Evolutionary conservation across 2,329 filamentous ascomycete genomes (phyloP).

Genomic region (Aciculosporium take): DNA sequence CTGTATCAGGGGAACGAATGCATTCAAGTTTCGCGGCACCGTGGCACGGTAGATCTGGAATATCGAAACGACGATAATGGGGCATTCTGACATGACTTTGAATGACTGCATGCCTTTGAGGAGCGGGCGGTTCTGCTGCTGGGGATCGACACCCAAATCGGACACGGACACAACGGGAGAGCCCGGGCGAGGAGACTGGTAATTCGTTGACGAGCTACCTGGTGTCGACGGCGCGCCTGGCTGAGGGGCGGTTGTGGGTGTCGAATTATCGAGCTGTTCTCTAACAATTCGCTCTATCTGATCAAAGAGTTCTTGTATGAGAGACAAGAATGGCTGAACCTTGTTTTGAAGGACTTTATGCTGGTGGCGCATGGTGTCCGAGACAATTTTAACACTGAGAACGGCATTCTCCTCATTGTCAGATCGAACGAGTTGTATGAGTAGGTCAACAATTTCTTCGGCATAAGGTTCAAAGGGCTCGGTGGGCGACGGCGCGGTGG

Average conservation of each 20-base stretch:
- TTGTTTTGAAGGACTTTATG: constrained; percentile 62
- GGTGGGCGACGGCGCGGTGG: constrained; percentile 52
- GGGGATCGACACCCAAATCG: constrained; percentile 68
- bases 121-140: constrained; percentile 67
- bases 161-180: constrained; percentile 74
- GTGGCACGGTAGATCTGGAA: constrained; percentile 82
- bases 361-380: constrained; percentile 91
- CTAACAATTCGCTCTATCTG: constrained; percentile 89
- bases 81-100: constrained; percentile 94
- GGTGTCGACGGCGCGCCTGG: constrained; percentile 51
- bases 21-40: constrained; percentile 72
- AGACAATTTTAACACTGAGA: constrained; percentile 95
- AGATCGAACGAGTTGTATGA: constrained; percentile 74
- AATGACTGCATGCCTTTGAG: constrained; percentile 96
- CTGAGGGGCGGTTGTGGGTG: constrained; percentile 36
- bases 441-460: constrained; percentile 72
- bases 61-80: constrained; percentile 96
- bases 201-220: constrained; percentile 51
- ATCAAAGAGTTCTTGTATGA: constrained; percentile 93
- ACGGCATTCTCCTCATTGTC: constrained; percentile 99
- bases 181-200: constrained; percentile 77
- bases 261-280: constrained; percentile 79
- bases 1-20: constrained; percentile 90
- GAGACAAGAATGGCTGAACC: constrained; percentile 75
- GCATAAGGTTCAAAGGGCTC: constrained; percentile 83